Conservation (phyloP, 768 basidiomycete species). For the Suillus americanus region DNA sequence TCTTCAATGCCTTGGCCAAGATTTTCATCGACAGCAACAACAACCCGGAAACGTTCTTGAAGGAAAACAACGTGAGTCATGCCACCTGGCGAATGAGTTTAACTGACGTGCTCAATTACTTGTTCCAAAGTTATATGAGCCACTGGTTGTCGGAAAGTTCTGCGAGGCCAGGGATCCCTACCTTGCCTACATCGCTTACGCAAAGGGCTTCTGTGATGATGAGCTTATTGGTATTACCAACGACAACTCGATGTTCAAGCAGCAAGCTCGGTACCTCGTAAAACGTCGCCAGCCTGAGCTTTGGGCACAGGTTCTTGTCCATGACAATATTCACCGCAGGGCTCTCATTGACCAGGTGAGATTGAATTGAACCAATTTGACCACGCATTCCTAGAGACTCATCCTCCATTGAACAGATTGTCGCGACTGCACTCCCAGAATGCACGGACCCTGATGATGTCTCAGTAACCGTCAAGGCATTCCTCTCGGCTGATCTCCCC, state of each 20-base stretch:
- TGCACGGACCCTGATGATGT: conserved; percentile 98
- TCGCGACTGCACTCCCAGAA: conserved; percentile 94
- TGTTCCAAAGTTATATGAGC: conserved; percentile 82
- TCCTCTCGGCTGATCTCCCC: conserved; percentile 95
- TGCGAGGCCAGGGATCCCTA: conserved; percentile 99
- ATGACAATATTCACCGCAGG: conserved; percentile 90
- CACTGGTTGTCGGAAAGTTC: conserved; percentile 96
- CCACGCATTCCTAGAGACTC: background rate
- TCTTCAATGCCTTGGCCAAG: conserved; percentile 98
- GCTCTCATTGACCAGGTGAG: conserved; percentile 88
- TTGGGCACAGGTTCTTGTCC: conserved; percentile 91
- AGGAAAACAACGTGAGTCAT: conserved; percentile 90
- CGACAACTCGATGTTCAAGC: conserved; percentile 99
- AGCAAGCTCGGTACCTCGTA: conserved; percentile 96
- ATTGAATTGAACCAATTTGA: background rate
- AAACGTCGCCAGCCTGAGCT: conserved; percentile 94
- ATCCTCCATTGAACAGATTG: conserved; percentile 52
- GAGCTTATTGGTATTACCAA: conserved; percentile 97
- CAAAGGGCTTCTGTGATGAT: conserved; percentile 98
- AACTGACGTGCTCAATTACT: conserved; percentile 7
- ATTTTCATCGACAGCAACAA: conserved; percentile 99
- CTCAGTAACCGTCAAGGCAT: conserved; percentile 97
- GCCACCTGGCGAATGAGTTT: background rate
- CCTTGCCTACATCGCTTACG: conserved; percentile 98
- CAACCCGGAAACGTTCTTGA: conserved; percentile 96